These are phyloP conservation scores for Macrotyloma uniflorum DNA, from an alignment of 306 rosid species.

Conservation along the genomic window DNA sequence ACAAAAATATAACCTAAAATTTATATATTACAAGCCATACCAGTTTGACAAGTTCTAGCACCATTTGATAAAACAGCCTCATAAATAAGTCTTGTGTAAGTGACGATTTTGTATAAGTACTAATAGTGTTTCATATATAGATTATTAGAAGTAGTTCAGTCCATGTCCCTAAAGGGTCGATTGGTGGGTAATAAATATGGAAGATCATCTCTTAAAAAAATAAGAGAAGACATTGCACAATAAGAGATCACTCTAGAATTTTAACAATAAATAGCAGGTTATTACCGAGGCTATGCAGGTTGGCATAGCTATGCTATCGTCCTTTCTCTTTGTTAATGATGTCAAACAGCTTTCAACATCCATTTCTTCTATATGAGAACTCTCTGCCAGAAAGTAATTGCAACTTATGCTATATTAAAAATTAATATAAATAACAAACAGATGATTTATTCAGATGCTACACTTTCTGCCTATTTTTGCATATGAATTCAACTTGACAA, in stretches of 20 bases:
- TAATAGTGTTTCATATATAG: background rate
- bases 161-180: background rate
- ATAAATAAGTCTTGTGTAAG: background rate
- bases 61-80: background rate
- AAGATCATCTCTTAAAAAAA: background rate
- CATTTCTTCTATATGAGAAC: constrained; percentile 54
- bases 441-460: constrained; percentile 22
- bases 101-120: background rate
- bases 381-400: constrained; percentile 52
- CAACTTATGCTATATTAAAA: constrained; percentile 11
- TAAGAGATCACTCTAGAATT: background rate
- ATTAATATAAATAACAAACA: constrained; percentile 24
- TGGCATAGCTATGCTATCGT: constrained; percentile 56
- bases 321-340: constrained; percentile 54
- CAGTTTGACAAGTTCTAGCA: background rate
- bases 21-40: background rate
- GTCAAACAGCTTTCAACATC: constrained; percentile 58
- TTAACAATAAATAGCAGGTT: constrained; percentile 19
- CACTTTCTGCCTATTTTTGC: constrained; percentile 16
- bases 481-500: constrained; percentile 11
- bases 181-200: background rate
- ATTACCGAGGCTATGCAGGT: constrained; percentile 73
- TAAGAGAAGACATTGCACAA: background rate
- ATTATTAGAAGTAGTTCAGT: background rate
- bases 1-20: too few species aligned